Percentiles rank a stretch among this genome's conserved stretches.
Conservation (phyloP, 495 filamentous ascomycete genomes). For the Aspergillus diversus region DNA sequence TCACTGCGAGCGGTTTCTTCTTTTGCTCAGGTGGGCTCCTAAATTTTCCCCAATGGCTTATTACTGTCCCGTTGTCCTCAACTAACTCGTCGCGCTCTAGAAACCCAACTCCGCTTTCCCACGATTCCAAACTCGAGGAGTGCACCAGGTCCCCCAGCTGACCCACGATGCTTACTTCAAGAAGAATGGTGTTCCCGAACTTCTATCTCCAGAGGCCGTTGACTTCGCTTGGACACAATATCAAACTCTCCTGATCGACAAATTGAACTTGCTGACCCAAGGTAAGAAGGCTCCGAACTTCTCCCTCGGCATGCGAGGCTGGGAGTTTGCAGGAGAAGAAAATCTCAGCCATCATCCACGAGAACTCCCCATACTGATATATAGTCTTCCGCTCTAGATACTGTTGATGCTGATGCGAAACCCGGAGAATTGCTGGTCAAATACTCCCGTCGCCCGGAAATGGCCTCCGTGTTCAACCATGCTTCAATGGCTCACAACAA, state of each 20-base stretch:
- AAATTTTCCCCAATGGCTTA: not conserved
- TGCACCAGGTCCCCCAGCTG: slow-evolving; percentile 65
- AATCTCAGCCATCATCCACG: no score
- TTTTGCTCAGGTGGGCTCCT: slow-evolving; percentile 36
- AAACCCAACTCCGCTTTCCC: slow-evolving; percentile 47
- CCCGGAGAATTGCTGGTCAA: slow-evolving; percentile 71
- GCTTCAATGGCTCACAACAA: slow-evolving; percentile 97
- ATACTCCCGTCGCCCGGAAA: slow-evolving; percentile 75
- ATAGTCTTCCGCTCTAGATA: slow-evolving; percentile 38
- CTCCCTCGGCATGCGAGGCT: slow-evolving; percentile 1
- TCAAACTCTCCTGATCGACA: slow-evolving; percentile 69
- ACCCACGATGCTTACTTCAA: slow-evolving; percentile 53
- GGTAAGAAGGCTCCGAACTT: slow-evolving; percentile 57
- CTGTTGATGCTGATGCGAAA: slow-evolving; percentile 57
- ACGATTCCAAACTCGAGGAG: slow-evolving; percentile 45
- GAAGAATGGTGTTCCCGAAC: slow-evolving; percentile 64
- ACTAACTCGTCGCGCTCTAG: slow-evolving; percentile 35
- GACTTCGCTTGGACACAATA: slow-evolving; percentile 83
- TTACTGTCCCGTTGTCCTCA: not conserved
- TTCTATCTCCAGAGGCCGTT: slow-evolving; percentile 69
- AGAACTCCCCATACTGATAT: not conserved
- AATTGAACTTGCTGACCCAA: slow-evolving; percentile 71
- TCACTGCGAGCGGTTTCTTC: slow-evolving; percentile 49
- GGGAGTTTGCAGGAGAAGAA: not conserved
- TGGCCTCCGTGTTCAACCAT: slow-evolving; percentile 86